Conservation (phyloP, 805 yeast species). For the Starmera pachycereana region DNA sequence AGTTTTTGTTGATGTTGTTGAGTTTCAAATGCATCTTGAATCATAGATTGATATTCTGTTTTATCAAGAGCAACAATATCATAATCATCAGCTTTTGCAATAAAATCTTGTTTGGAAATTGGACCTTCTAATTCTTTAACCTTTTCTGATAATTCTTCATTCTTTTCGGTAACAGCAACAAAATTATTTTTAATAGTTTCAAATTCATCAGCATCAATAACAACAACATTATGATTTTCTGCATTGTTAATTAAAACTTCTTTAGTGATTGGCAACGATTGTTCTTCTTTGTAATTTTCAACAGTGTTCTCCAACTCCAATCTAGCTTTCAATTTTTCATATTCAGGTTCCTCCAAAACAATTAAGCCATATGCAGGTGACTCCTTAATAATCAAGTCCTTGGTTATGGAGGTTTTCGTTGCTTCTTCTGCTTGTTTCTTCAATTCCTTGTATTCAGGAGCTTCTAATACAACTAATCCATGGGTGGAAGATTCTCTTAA, state of each 20-base stretch:
- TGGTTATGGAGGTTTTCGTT: neutral
- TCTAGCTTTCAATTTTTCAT: no score
- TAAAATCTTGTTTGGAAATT: conserved; percentile 5
- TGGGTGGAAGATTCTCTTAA: conserved; percentile 18
- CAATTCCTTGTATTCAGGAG: neutral
- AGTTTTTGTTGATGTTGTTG: neutral
- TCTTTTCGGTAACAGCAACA: no score
- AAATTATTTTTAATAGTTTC: no score
- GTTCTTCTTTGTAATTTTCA: no score
- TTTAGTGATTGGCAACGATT: no score
- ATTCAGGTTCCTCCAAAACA: no score
- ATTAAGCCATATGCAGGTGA: neutral
- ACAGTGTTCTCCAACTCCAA: no score
- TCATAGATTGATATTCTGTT: conserved; percentile 18
- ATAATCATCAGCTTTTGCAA: conserved; percentile 15
- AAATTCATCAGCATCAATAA: no score
- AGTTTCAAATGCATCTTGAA: neutral
- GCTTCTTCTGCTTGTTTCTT: neutral
- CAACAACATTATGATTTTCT: no score
- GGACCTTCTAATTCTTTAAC: no score
- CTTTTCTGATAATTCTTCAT: no score
- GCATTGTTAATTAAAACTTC: no score
- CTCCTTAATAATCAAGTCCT: neutral
- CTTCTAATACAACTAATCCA: conserved; percentile 20
- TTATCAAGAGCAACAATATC: conserved; percentile 24